phyloP scores from a whole-genome alignment of 805 yeast genomes.

The Yamadazyma philogaea region DNA sequence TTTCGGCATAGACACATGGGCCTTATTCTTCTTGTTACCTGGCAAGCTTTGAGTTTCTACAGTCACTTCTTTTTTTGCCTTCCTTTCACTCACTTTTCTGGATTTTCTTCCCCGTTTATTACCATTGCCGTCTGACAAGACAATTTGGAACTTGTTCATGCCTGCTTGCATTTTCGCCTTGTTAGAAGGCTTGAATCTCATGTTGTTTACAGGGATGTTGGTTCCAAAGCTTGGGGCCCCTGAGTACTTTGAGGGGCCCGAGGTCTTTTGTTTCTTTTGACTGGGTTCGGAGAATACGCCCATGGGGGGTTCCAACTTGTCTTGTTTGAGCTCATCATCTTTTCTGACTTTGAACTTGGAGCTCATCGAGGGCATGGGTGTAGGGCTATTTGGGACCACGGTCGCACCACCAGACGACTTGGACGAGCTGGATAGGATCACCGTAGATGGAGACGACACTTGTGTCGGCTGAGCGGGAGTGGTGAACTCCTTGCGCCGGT shows the following conservation, averaged over 20 bases:
- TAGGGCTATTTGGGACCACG: conserved; percentile 32
- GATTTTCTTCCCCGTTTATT: conserved; percentile 15
- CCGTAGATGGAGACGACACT: conserved; percentile 42
- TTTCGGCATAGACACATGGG: background rate
- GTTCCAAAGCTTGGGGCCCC: conserved; percentile 6
- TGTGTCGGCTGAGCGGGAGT: conserved; percentile 36
- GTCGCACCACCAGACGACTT: conserved; percentile 10
- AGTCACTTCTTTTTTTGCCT: conserved; percentile 9
- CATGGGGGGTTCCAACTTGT: conserved; percentile 8
- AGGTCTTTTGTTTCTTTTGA: background rate
- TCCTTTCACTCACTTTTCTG: conserved; percentile 8
- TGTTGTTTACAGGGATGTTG: conserved; percentile 7
- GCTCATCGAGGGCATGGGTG: conserved; percentile 27
- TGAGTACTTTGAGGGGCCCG: background rate
- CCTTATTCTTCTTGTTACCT: background rate
- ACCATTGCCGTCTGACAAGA: conserved; percentile 38
- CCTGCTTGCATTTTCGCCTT: conserved; percentile 36
- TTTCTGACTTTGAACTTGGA: conserved; percentile 23
- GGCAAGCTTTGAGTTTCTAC: conserved; percentile 9
- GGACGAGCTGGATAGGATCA: conserved; percentile 34
- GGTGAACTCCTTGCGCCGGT: conserved; percentile 16
- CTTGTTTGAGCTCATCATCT: conserved; percentile 10
- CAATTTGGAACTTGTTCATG: conserved; percentile 46
- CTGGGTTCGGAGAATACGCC: conserved; percentile 10
- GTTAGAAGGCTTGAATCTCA: conserved; percentile 17